Conservation (phyloP, 495 filamentous ascomycete genomes). For the Aspergillus carlsbadensis region DNA sequence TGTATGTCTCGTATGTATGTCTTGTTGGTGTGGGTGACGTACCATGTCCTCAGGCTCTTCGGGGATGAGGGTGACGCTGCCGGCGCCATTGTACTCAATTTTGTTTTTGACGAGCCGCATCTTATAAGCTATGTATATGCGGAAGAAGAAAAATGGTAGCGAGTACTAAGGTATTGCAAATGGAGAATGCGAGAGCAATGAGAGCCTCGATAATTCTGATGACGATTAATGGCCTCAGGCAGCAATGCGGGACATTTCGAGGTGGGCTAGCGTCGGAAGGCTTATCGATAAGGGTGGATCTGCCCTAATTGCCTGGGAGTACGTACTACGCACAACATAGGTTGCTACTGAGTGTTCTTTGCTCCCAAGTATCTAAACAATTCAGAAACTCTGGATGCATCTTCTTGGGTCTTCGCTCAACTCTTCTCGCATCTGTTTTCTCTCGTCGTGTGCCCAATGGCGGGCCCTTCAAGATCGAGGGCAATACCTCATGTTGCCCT, state of each 20-base stretch:
- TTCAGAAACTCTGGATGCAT: too few relatives aligned
- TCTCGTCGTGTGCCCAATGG: too few relatives aligned
- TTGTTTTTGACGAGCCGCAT: conserved; percentile 74
- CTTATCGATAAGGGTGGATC: conserved; percentile 27
- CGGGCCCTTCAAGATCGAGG: background rate
- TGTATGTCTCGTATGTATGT: background rate
- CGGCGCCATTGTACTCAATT: conserved; percentile 74
- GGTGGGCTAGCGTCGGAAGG: conserved; percentile 6
- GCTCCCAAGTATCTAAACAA: too few relatives aligned
- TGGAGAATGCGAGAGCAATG: background rate
- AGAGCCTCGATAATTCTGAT: conserved; percentile 5
- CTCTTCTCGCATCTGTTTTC: too few relatives aligned
- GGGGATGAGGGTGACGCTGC: conserved; percentile 76
- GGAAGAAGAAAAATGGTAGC: background rate
- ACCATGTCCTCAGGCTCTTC: conserved; percentile 98
- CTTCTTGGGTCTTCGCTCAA: too few relatives aligned
- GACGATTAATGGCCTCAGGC: conserved; percentile 12
- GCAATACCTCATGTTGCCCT: background rate
- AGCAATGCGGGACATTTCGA: conserved; percentile 16
- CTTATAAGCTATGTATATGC: background rate
- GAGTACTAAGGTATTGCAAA: background rate
- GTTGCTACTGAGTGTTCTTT: too few relatives aligned
- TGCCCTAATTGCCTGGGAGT: background rate
- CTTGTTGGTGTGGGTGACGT: conserved; percentile 15
- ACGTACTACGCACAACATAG: too few relatives aligned